These are phyloP conservation scores for Zygoascus biomembranicola DNA, from an alignment of 805 yeast species.

Conservation along the genomic window DNA sequence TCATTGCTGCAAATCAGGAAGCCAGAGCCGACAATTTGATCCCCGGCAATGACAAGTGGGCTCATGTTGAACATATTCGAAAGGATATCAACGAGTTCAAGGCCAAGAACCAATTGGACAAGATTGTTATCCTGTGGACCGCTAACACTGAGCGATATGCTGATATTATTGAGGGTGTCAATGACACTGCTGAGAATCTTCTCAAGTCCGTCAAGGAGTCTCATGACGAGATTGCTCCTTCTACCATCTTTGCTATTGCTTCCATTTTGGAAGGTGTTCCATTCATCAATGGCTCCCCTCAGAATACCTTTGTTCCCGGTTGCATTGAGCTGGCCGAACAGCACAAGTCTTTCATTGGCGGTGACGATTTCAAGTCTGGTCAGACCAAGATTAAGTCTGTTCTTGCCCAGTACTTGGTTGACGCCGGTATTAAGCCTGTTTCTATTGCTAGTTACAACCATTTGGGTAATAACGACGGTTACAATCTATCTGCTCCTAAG, in stretches of 20 bases:
- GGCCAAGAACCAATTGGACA: slow-evolving; percentile 61
- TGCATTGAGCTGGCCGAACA: slow-evolving; percentile 81
- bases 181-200: slow-evolving; percentile 80
- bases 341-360: slow-evolving; percentile 74
- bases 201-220: slow-evolving; percentile 63
- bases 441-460: slow-evolving; percentile 95
- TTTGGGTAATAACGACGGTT: slow-evolving; percentile 94
- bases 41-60: slow-evolving; percentile 73
- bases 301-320: slow-evolving; percentile 96
- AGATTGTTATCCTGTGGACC: slow-evolving; percentile 89
- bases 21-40: slow-evolving; percentile 85
- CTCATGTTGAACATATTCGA: slow-evolving; percentile 80
- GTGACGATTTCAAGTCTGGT: slow-evolving; percentile 95
- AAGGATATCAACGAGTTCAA: slow-evolving; percentile 76
- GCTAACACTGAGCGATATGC: slow-evolving; percentile 95
- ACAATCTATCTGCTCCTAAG: slow-evolving; percentile 79
- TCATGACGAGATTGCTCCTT: slow-evolving; percentile 82
- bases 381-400: slow-evolving; percentile 96
- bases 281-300: slow-evolving; percentile 94
- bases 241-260: slow-evolving; percentile 92
- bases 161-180: slow-evolving; percentile 67
- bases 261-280: slow-evolving; percentile 81
- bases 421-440: slow-evolving; percentile 92
- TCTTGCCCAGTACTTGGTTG: slow-evolving; percentile 89
- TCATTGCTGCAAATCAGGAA: slow-evolving; percentile 89